Conservation (phyloP, 306 rosid genomes). For the Hippophae gyantsensis region DNA sequence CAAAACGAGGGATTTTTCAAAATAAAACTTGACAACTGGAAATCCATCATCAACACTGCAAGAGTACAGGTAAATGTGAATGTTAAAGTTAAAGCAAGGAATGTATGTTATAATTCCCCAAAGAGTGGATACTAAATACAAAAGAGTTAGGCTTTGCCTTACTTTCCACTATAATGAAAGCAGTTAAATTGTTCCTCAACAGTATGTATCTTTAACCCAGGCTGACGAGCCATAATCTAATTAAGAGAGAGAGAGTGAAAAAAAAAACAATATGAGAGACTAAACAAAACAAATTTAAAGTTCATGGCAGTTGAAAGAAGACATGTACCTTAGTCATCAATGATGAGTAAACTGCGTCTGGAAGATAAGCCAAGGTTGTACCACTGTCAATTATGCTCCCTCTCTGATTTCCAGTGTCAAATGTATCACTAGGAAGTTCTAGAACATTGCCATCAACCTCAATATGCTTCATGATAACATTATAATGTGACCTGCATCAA, state of each 20-base stretch:
- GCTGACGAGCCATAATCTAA: constrained; percentile 42
- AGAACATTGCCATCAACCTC: constrained; percentile 53
- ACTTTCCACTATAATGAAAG: constrained; percentile 42
- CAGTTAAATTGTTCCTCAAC: constrained; percentile 53
- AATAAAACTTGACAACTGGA: constrained; percentile 51
- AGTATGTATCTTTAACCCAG: constrained; percentile 35
- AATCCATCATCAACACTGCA: constrained; percentile 67
- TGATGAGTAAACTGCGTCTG: constrained; percentile 32
- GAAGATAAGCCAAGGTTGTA: constrained; percentile 83
- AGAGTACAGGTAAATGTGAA: background rate
- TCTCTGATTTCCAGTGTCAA: constrained; percentile 36
- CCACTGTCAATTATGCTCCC: constrained; percentile 89
- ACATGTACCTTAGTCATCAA: constrained; percentile 42
- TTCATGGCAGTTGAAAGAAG: constrained; percentile 4
- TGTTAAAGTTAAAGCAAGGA: background rate
- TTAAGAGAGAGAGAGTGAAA: constrained; percentile 8
- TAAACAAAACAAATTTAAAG: constrained; percentile 14
- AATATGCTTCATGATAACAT: constrained; percentile 61
- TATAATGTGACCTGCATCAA: constrained; percentile 66
- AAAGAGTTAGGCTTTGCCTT: constrained; percentile 21
- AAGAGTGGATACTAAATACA: constrained; percentile 16
- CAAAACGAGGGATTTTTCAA: constrained; percentile 44
- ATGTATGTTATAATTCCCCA: background rate
- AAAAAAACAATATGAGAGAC: constrained; percentile 12
- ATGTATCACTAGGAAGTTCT: constrained; percentile 47